A percentile compares a stretch with the other conserved stretches of the same genome.
Conservation (phyloP, 768 basidiomycete species). For the Suillus discolor region DNA sequence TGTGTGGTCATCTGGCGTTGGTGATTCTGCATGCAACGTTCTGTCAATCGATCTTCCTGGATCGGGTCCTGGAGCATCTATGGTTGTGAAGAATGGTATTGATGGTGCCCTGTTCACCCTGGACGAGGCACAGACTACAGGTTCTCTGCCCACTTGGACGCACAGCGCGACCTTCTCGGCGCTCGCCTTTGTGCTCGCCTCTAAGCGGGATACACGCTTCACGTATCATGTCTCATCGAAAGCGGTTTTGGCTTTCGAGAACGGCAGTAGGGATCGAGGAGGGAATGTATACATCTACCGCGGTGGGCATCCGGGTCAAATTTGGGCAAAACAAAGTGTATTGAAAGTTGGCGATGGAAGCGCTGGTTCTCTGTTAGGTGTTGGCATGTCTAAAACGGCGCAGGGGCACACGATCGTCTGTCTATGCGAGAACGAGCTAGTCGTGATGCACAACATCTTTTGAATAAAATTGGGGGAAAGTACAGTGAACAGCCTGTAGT, state of each 20-base stretch:
- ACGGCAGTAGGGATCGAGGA: constrained; percentile 63
- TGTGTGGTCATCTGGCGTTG: constrained; percentile 41
- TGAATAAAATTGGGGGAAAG: constrained; percentile 28
- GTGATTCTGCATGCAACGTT: constrained; percentile 45
- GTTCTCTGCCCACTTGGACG: constrained; percentile 50
- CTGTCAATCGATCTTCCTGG: constrained; percentile 79
- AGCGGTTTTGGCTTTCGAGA: constrained; percentile 83
- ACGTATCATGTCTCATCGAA: constrained; percentile 66
- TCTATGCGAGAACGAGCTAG: constrained; percentile 75
- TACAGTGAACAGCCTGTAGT: constrained; percentile 36
- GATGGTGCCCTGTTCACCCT: constrained; percentile 71
- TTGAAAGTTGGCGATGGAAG: constrained; percentile 71
- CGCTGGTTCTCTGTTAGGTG: constrained; percentile 78
- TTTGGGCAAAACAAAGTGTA: constrained; percentile 79
- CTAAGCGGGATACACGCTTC: constrained; percentile 88
- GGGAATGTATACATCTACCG: constrained; percentile 91
- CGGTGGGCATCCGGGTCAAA: constrained; percentile 48
- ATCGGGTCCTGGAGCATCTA: constrained; percentile 28
- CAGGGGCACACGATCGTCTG: constrained; percentile 55
- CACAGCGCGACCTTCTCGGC: constrained; percentile 88
- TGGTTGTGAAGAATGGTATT: constrained; percentile 72
- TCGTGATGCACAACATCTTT: constrained; percentile 52
- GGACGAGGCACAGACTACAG: constrained; percentile 27
- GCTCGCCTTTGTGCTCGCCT: constrained; percentile 90
- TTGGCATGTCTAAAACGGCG: constrained; percentile 50